Percentiles rank a stretch among this genome's conserved stretches.
phyloP scores from a whole-genome alignment of 73 alveolate genomes.

The Blepharisma stoltei region DNA sequence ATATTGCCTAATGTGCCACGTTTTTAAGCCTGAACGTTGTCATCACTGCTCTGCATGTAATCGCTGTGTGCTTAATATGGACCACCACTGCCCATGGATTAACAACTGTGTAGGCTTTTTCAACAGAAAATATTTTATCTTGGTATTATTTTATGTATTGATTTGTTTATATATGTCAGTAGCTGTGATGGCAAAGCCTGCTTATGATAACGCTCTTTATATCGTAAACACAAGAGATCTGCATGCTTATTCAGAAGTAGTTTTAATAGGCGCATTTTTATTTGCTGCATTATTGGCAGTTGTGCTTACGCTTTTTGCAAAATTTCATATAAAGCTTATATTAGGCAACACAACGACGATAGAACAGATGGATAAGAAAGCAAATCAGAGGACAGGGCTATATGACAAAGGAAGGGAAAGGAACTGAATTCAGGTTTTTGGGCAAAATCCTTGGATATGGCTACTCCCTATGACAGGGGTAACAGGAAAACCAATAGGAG shows the following conservation, averaged over 20 bases:
- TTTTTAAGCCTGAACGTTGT: slow-evolving; percentile 93
- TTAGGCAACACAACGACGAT: slow-evolving; percentile 86
- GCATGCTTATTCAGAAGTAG: slow-evolving; percentile 30
- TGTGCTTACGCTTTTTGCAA: slow-evolving; percentile 72
- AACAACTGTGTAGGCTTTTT: slow-evolving; percentile 93
- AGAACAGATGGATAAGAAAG: slow-evolving; percentile 84
- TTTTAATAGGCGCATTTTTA: slow-evolving; percentile 36
- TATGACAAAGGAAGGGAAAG: slow-evolving; percentile 70
- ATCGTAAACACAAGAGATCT: neutral
- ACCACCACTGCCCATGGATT: slow-evolving; percentile 96
- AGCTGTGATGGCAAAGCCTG: slow-evolving; percentile 30
- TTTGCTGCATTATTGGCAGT: slow-evolving; percentile 61
- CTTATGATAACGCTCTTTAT: neutral
- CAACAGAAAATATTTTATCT: slow-evolving; percentile 87
- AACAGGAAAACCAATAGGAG: slow-evolving; percentile 90
- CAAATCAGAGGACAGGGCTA: slow-evolving; percentile 48
- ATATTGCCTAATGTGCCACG: slow-evolving; percentile 92
- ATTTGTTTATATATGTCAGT: slow-evolving; percentile 50
- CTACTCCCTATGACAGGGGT: slow-evolving; percentile 79
- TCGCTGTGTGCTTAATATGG: slow-evolving; percentile 95
- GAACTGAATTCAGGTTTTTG: slow-evolving; percentile 86
- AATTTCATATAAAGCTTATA: slow-evolving; percentile 81
- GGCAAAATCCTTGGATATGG: slow-evolving; percentile 74
- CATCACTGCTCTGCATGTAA: slow-evolving; percentile 97
- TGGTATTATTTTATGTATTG: slow-evolving; percentile 72